These are phyloP conservation scores for Talaromyces albobiverticillius DNA, from an alignment of 2,329 filamentous ascomycete genomes.

Conservation along the genomic window DNA sequence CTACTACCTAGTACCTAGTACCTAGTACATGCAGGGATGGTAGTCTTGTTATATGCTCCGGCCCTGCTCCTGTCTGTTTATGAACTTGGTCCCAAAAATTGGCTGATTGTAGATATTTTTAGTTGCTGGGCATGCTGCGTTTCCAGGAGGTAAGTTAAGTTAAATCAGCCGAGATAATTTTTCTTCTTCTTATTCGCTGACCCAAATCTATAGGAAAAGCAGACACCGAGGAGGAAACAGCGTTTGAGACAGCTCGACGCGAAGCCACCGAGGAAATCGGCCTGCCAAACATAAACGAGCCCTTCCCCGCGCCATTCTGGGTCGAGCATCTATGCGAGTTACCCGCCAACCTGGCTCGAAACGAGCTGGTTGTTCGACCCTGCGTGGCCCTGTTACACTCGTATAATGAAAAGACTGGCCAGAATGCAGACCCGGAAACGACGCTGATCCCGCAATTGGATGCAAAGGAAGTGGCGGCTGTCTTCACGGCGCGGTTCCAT, in stretches of 20 bases:
- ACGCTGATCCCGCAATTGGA: conserved; percentile 76
- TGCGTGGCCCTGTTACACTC: conserved; percentile 76
- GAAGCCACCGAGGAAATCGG: conserved; percentile 95
- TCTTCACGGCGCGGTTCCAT: conserved; percentile 85
- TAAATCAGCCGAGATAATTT: no score
- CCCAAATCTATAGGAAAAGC: conserved; percentile 46
- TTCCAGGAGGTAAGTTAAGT: conserved; percentile 66
- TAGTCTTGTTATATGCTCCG: neutral
- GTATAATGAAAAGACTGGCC: conserved; percentile 45
- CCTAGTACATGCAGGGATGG: no score
- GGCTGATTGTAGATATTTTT: conserved; percentile 2
- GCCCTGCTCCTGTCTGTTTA: no score
- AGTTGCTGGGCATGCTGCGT: conserved; percentile 79
- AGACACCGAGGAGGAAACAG: conserved; percentile 53
- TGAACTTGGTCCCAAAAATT: neutral
- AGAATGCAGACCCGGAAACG: conserved; percentile 59
- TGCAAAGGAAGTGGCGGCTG: conserved; percentile 85
- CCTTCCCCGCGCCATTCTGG: conserved; percentile 71
- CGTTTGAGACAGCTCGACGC: conserved; percentile 78
- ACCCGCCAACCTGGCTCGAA: conserved; percentile 71
- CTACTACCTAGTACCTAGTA: neutral
- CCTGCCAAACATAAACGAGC: conserved; percentile 67
- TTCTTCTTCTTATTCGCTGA: neutral
- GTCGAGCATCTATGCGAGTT: conserved; percentile 87
- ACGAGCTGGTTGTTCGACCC: conserved; percentile 70